Base-by-base conservation (phyloP, 768 basidiomycete genomes). In the Trametes cingulata region DNA sequence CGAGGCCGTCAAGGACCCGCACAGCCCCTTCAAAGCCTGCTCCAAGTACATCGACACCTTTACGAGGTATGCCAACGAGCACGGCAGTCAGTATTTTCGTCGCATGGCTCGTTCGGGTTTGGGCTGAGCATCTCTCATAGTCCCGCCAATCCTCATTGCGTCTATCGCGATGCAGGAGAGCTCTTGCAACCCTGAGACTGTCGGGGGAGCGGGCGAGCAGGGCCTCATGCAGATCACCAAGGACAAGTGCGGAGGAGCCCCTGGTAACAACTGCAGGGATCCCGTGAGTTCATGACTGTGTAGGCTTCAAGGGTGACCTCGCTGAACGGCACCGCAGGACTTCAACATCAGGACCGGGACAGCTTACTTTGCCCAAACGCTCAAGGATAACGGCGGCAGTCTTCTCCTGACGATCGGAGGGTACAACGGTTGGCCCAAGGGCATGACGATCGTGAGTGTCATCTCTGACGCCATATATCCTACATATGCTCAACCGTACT, bases 91-190 rank as follows among this genome's bases (percentile, higher is more conserved):
- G 80, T 75, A 22, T 27, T 49, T 10, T 19, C 22, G 24, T 15
- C 22, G 8, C 13, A 4, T 25, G 17, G 40, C 20, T 35, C 2
- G 10, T 29, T 22, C 46, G 9, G 39, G 10, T n/a, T 14, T 1
- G 20, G 19, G 15, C 43, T 48, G 22, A n/a, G 27, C 17, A 20
- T 5, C 50, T 25, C 47, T 53, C 14, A 27, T 45, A 79, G 80
- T 94, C 29, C 89, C 88, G 24, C 71, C 91, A 8, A 91, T 94
- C 70, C 75, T 95, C 64, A 72, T 95, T 37, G 93, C 93, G 2
- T 81, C 92, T 0, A 88, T 96, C 65, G 92, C 93, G 33, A 88
- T 96, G 87, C 93, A 95, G 71, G 95, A 96, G 71, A 85, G 83
- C 33, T 77, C 77, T 39, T 96, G 93, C 78, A 85, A 88, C 64